phyloP scores from a whole-genome alignment of 441 rosid species.

The Cnidoscolus chayamansa region DNA sequence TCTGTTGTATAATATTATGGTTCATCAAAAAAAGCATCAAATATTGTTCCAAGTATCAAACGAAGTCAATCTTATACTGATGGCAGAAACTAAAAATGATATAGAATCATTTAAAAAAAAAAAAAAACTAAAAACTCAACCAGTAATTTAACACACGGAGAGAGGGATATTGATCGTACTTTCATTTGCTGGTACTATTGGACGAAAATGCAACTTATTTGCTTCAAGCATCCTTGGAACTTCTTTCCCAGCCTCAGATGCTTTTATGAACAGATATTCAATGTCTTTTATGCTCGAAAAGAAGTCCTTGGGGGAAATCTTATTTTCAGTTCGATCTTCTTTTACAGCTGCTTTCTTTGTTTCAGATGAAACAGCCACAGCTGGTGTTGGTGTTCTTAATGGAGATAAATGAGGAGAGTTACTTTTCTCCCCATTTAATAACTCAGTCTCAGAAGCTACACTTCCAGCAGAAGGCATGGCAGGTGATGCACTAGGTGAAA shows the following conservation, averaged over 20 bases:
- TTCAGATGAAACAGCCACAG: constrained; percentile 30
- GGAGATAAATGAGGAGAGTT: constrained; percentile 73
- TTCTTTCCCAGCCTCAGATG: constrained; percentile 92
- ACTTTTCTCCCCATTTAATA: constrained; percentile 45
- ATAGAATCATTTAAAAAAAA: not conserved
- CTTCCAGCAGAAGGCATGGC: constrained; percentile 36
- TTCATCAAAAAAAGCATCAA: not conserved
- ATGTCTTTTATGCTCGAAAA: constrained; percentile 77
- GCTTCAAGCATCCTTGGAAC: constrained; percentile 99
- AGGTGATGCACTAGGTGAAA: constrained; percentile 34
- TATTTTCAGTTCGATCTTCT: constrained; percentile 47
- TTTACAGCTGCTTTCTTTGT: constrained; percentile 46
- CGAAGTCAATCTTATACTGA: not conserved
- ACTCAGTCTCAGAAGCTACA: constrained; percentile 53
- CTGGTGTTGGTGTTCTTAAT: constrained; percentile 41
- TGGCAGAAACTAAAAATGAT: not conserved
- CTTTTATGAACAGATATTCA: constrained; percentile 70
- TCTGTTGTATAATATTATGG: not conserved
- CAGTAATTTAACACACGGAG: not conserved
- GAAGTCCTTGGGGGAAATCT: constrained; percentile 70
- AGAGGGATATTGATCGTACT: constrained; percentile 39
- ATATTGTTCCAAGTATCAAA: not conserved
- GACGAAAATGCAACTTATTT: constrained; percentile 80
- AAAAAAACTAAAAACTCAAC: not conserved
- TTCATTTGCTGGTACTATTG: constrained; percentile 51